Conservation (phyloP, 192 early-diverging fungal genomes). For the Jimgerdemannia flammicorona region DNA sequence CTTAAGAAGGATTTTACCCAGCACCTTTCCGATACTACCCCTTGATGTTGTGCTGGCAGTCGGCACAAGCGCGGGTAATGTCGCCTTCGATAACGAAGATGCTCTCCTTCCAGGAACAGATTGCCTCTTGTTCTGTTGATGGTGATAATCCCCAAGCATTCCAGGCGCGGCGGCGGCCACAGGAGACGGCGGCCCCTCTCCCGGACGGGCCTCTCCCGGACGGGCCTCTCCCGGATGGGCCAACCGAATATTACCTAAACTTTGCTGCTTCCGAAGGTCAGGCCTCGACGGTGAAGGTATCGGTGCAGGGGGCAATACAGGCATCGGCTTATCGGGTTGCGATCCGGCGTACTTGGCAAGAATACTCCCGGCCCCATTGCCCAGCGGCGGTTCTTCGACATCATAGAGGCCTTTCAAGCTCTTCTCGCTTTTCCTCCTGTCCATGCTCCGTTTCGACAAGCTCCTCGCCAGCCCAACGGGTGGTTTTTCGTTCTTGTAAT, state of each 20-base stretch:
- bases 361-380: background rate
- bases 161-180: too few species aligned
- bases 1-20: background rate
- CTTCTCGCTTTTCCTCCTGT: conserved; percentile 19
- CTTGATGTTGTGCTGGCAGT: background rate
- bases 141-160: background rate
- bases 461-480: conserved; percentile 14
- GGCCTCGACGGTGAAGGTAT: background rate
- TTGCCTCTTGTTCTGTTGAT: background rate
- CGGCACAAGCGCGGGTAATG: background rate
- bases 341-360: background rate
- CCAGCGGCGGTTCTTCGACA: background rate
- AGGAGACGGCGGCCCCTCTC: background rate
- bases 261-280: background rate
- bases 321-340: background rate
- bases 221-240: too few species aligned
- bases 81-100: background rate
- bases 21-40: background rate
- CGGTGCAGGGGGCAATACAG: background rate
- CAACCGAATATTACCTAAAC: background rate
- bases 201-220: too few species aligned
- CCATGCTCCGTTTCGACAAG: conserved; percentile 21
- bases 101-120: background rate
- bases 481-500: background rate
- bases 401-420: conserved; percentile 8